Conservation (phyloP, 2,329 filamentous ascomycete genomes). For the Fusarium pseudonygamai region DNA sequence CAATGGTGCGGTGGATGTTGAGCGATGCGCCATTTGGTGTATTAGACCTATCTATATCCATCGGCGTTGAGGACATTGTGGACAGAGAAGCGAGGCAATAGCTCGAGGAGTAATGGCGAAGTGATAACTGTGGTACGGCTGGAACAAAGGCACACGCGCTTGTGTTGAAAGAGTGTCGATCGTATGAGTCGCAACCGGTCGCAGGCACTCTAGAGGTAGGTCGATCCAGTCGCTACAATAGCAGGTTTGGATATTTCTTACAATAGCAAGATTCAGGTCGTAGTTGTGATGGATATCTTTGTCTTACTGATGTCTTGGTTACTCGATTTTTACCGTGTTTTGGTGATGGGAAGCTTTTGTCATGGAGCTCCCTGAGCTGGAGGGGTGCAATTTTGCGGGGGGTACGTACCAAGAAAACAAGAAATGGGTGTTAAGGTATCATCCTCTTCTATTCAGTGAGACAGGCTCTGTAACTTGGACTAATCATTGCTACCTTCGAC, state of each 20-base stretch:
- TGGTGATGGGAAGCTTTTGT: conserved; percentile 16
- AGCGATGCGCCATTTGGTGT: conserved; percentile 55
- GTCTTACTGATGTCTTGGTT: background rate
- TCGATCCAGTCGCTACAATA: background rate
- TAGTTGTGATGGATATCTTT: background rate
- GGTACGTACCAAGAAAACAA: conserved; percentile 3
- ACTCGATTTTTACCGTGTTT: conserved; percentile 17
- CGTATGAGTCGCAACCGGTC: background rate
- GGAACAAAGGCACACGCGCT: conserved; percentile 10
- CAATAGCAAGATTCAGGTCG: background rate
- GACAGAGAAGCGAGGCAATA: background rate
- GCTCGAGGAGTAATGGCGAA: background rate
- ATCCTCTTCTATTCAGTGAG: background rate
- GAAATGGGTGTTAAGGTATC: background rate
- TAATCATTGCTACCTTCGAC: background rate
- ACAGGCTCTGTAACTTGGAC: background rate
- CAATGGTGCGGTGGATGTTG: conserved; percentile 61
- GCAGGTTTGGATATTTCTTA: background rate
- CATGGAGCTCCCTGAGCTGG: conserved; percentile 32
- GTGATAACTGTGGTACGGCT: background rate
- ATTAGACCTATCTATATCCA: conserved; percentile 63
- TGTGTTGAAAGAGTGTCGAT: background rate
- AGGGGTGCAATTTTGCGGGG: conserved; percentile 36
- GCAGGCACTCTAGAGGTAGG: background rate
- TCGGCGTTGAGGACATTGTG: conserved; percentile 63